Evolutionary conservation across 139 green algal species (phyloP), one percentile per base, ranked within the genome.

Genomic region (Chlorella sp.): DNA sequence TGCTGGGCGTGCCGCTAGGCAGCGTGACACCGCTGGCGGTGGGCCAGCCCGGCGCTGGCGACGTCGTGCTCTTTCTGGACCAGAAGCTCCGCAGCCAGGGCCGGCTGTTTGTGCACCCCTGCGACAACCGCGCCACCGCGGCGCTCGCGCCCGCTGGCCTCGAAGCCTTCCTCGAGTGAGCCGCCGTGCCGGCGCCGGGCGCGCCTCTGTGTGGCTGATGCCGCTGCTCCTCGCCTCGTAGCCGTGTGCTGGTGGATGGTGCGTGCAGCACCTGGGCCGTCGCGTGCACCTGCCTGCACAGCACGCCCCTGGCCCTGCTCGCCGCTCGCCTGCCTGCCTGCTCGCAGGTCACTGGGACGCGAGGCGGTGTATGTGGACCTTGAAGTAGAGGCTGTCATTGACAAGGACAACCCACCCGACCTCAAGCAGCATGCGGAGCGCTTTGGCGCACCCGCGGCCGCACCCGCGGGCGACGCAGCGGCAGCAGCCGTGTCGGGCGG

Each of bases 11-110:
- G 46, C 77, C 85, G 5, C 74, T 82, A 33, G 87, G 90, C 41
- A 91, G 86, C 64, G 86, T 93, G 38, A 94, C 87, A 0, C 87
- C 90, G 8, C 71, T 94, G 61, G 89, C 81, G 3, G 58, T 91
- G 0, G 79, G 78, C 19, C 87, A 91, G 70, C 73, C 77, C 29
- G 41, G 33, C 48, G 62, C 71, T 8, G 42, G 58, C 5, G 64
- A 82, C 31, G 84, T 92, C 48, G 83, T 86, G 66, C 67, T 94
- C 27, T 59, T 94, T 50, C 73, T 94, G 51, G 90, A 94, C 73
- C 17, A 67, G 0, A 81, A 79, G 55, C 67, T 94, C 8, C 55
- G 65, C 27, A 46, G 17, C 4, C 45, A 77, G 46, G 41, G 38
- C 8, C 55, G 38, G 31, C 60, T 93, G 46, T 90, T 90, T 76